These are phyloP conservation scores for Colletotrichum siamense DNA, from an alignment of 2,329 filamentous ascomycete species.

Conservation along the genomic window DNA sequence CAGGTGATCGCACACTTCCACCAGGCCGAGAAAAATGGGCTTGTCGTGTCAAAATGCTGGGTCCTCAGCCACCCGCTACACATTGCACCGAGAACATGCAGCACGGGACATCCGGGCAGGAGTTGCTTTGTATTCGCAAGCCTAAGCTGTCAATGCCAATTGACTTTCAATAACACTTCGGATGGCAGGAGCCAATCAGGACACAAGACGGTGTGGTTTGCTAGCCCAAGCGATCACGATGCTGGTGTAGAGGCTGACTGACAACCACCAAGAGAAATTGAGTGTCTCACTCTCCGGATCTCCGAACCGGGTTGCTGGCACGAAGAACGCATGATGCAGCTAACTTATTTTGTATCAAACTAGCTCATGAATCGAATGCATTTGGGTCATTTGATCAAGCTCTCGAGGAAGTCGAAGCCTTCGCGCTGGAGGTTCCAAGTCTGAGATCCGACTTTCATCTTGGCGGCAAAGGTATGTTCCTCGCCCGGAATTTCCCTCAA, in stretches of 20 bases:
- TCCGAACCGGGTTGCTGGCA: not conserved
- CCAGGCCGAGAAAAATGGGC: not conserved
- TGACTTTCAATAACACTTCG: not conserved
- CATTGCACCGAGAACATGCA: not conserved
- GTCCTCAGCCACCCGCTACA: not conserved
- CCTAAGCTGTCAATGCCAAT: not conserved
- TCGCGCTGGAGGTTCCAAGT: constrained; percentile 39
- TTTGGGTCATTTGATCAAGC: constrained; percentile 10
- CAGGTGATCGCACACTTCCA: not conserved
- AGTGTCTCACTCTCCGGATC: not conserved
- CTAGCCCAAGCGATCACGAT: not conserved
- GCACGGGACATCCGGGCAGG: not conserved
- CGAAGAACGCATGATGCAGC: not conserved
- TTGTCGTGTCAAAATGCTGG: not conserved
- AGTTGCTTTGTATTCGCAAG: not conserved
- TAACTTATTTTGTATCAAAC: not conserved
- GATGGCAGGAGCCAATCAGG: not conserved
- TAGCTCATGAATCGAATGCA: not conserved
- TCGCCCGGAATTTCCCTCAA: constrained; percentile 43
- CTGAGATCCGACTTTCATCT: constrained; percentile 42
- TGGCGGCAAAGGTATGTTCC: constrained; percentile 47
- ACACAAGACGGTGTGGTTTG: not conserved
- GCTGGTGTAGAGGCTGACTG: not conserved
- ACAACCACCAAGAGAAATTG: not conserved
- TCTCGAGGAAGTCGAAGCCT: constrained; percentile 47